Base-by-base conservation (phyloP, 768 basidiomycete genomes). In the Strobilomyces confusus region DNA sequence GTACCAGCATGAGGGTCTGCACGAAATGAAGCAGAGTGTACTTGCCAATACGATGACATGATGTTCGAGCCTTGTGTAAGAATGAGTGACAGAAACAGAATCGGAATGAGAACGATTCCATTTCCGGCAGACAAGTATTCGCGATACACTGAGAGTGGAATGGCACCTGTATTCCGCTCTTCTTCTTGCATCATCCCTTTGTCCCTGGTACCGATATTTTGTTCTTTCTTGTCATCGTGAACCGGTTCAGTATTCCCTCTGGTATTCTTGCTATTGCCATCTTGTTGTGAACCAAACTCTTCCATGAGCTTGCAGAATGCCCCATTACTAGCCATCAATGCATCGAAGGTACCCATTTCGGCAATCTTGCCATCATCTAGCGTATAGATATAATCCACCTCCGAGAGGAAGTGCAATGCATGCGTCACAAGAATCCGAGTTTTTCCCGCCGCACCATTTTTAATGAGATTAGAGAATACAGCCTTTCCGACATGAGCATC, bases 381-480 rank as follows among this genome's bases (percentile, higher is more conserved):
- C 32, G 85, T 84, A 63, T 85, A 84, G 64, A 98, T 87, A 64
- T 90, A 89, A 68, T 95, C 92, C 25, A 91, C 89, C 52, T 87
- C 77, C 1, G 89, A 87, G 23, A 98, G 79, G 74, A 95, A 89
- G 69, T 95, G 92, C 9, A 95, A 76, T 1, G 90, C 92, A 63
- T 95, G 92, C 0, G 94, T 98, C 43, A 95, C 92, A 48, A 98
- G 82, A 43, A 98, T 76, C 26, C 91, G 80, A 9, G 94, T 95
- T 67, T 91, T 92, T 41, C 77, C 80, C 5, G 73, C 64, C 14
- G 81, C 73, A 15, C 77, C 79, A 50, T 82, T 80, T 52, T 83
- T 76, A 44, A 95, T 78, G 12, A 92, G 88, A 53, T 94, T 86
- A 63, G 89, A 81, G 73, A 95, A 93, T 14, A 95, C 84, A 4